Evolutionary conservation across 768 basidiomycete genomes (phyloP).

Genomic region (Tylopilus intermedius): DNA sequence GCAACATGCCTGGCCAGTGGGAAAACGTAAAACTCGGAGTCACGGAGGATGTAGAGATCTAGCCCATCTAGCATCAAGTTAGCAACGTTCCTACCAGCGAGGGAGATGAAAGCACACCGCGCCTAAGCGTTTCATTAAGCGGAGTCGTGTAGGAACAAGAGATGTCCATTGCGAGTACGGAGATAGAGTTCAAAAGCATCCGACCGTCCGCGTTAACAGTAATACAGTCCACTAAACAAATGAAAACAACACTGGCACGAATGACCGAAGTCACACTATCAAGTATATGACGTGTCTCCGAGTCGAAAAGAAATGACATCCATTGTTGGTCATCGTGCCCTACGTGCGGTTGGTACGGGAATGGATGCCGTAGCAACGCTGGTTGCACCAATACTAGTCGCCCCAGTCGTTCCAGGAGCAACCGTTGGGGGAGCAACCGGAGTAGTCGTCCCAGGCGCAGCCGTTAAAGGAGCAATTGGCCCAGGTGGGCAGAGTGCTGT

Average conservation of each 20-base stretch:
- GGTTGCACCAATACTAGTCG: background rate
- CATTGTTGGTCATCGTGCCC: conserved; percentile 2
- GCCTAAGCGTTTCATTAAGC: background rate
- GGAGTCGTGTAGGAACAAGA: conserved; percentile 1
- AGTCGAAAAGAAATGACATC: background rate
- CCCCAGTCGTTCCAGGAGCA: background rate
- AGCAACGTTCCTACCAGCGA: background rate
- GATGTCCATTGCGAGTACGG: background rate
- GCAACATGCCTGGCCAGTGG: background rate
- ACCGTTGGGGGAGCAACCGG: conserved; percentile 2
- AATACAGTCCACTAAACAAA: background rate
- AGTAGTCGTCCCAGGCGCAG: background rate
- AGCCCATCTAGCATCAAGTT: background rate
- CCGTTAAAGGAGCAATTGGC: background rate
- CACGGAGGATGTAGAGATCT: too few species aligned
- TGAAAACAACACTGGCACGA: background rate
- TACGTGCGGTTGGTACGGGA: conserved; percentile 2
- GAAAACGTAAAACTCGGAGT: too few species aligned
- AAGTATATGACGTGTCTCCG: background rate
- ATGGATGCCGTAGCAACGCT: background rate
- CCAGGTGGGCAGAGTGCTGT: conserved; percentile 37
- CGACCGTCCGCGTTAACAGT: background rate
- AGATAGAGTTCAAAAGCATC: background rate
- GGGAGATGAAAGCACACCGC: conserved; percentile 9
- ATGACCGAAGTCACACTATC: background rate